Evolutionary conservation across 768 basidiomycete genomes (phyloP).

Genomic region (Cyclocybe cylindracea): DNA sequence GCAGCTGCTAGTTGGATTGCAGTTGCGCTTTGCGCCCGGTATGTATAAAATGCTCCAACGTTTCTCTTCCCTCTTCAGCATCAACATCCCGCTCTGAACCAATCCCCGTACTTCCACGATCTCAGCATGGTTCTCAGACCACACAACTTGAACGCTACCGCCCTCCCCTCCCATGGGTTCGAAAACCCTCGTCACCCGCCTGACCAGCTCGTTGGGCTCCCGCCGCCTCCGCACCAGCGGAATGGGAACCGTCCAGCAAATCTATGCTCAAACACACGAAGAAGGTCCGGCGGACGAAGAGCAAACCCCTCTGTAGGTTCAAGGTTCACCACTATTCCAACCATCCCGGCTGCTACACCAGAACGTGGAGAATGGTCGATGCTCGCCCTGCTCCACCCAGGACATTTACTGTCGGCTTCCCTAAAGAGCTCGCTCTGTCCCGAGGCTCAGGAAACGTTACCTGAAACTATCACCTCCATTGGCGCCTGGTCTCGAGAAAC

Average conservation of each 20-base stretch:
- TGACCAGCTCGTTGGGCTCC: conserved; percentile 32
- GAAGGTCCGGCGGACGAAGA: conserved; percentile 23
- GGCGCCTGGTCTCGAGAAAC: conserved; percentile 49
- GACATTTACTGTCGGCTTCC: conserved; percentile 37
- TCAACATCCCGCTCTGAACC: too few species aligned
- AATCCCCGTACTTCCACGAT: not conserved
- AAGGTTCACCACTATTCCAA: conserved; percentile 17
- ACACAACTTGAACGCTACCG: conserved; percentile 15
- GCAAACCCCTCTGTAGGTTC: conserved; percentile 29
- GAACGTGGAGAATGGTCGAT: conserved; percentile 37
- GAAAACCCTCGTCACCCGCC: conserved; percentile 19
- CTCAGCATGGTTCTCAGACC: conserved; percentile 28
- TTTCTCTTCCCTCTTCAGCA: too few species aligned
- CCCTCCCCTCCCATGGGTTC: not conserved
- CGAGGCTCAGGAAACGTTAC: conserved; percentile 43
- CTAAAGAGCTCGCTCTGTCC: conserved; percentile 57
- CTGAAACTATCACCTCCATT: conserved; percentile 47
- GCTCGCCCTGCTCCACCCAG: conserved; percentile 18
- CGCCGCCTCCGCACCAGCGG: conserved; percentile 38
- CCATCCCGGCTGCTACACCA: not conserved
- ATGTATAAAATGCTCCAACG: too few species aligned
- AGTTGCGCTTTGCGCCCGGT: too few species aligned
- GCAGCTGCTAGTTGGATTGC: too few species aligned
- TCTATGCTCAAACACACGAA: conserved; percentile 40
- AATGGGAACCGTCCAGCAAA: conserved; percentile 25